A percentile compares a stretch with the other conserved stretches of the same genome.
Conservation (phyloP, 805 yeast genomes). For the Candida andamanensis region DNA sequence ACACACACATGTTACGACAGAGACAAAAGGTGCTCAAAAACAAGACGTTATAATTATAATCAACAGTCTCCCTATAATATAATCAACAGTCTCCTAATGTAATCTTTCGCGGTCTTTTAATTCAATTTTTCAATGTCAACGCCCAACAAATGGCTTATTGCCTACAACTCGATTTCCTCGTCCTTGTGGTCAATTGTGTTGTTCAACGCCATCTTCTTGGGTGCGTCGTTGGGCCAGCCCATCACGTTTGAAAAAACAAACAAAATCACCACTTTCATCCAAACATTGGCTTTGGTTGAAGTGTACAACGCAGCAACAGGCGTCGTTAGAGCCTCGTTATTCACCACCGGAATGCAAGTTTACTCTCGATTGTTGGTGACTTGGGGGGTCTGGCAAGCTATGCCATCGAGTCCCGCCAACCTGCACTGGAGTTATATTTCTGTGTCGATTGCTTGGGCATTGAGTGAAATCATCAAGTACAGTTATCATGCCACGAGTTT, state of each 20-base stretch:
- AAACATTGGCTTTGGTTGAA: slow-evolving; percentile 76
- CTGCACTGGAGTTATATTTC: slow-evolving; percentile 57
- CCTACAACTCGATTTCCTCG: slow-evolving; percentile 39
- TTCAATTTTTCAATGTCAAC: background rate
- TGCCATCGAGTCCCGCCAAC: slow-evolving; percentile 70
- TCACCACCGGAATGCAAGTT: slow-evolving; percentile 85
- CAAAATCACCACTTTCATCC: slow-evolving; percentile 58
- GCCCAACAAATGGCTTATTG: slow-evolving; percentile 33
- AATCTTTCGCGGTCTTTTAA: too few relatives aligned
- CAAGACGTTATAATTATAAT: background rate
- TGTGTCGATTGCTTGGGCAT: slow-evolving; percentile 80
- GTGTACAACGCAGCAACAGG: slow-evolving; percentile 74
- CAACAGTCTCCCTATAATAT: too few relatives aligned
- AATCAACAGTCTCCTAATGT: too few relatives aligned
- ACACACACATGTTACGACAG: slow-evolving; percentile 27
- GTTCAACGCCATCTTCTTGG: slow-evolving; percentile 34
- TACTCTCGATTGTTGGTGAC: slow-evolving; percentile 78
- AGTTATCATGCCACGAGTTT: slow-evolving; percentile 76
- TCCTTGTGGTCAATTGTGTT: slow-evolving; percentile 39
- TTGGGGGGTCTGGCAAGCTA: slow-evolving; percentile 69
- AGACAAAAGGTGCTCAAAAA: slow-evolving; percentile 16
- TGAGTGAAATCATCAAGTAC: slow-evolving; percentile 89
- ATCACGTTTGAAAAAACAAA: slow-evolving; percentile 56
- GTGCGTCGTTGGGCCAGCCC: slow-evolving; percentile 53
- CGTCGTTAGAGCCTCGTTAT: slow-evolving; percentile 75